These are phyloP conservation scores for Solanum rostratum DNA, from an alignment of 257 asterid species.

Conservation along the genomic window DNA sequence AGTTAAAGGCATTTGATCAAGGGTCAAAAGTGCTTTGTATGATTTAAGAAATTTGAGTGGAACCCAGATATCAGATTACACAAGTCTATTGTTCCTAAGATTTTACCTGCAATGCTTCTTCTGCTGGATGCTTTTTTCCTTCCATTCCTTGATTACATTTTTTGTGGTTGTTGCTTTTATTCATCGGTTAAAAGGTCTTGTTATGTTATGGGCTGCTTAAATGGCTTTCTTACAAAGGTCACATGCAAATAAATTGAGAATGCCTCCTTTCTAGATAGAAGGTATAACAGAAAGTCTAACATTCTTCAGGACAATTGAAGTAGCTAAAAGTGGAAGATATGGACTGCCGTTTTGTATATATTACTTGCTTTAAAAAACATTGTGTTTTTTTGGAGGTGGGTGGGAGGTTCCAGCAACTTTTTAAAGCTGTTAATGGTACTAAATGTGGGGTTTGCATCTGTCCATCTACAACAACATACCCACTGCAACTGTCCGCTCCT, in stretches of 20 bases:
- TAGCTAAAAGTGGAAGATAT: not conserved
- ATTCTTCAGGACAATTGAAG: not conserved
- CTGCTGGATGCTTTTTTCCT: not conserved
- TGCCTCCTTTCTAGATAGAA: not conserved
- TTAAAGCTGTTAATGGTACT: not conserved
- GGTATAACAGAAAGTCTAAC: not conserved
- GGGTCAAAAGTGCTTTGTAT: not conserved
- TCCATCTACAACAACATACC: not conserved
- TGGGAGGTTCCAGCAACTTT: not conserved
- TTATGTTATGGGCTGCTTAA: not conserved
- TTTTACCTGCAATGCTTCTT: not conserved
- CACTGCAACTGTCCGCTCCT: too few species aligned
- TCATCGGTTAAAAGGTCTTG: not conserved
- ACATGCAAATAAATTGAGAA: not conserved
- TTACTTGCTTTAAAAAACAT: not conserved
- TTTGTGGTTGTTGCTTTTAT: not conserved
- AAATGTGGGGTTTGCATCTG: not conserved
- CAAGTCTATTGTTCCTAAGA: not conserved
- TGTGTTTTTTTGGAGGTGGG: not conserved
- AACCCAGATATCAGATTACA: not conserved
- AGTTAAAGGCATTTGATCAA: not conserved
- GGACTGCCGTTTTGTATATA: not conserved
- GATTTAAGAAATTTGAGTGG: not conserved
- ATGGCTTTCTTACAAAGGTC: not conserved
- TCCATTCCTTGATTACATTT: not conserved